Percentiles rank a stretch among this genome's conserved stretches.
Evolutionary conservation across 1,139 yeast genomes (phyloP).

Genomic region (Arxiozyma bovina): DNA sequence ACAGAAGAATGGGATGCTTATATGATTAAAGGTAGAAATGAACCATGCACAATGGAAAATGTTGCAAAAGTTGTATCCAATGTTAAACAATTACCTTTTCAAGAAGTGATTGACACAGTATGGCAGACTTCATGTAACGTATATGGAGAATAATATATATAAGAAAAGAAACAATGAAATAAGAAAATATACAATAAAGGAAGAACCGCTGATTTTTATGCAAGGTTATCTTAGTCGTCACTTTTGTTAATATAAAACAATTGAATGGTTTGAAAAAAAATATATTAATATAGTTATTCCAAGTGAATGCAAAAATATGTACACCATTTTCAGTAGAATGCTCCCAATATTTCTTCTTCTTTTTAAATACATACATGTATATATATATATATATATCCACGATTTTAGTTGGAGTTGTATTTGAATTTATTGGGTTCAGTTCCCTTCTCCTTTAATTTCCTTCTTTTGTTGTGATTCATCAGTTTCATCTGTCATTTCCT

Average conservation of each 20-base stretch:
- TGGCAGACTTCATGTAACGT: conserved; percentile 56
- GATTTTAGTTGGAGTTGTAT: no score
- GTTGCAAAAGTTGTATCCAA: conserved; percentile 73
- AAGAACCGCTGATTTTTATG: neutral
- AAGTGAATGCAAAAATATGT: neutral
- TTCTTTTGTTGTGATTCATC: conserved; percentile 13
- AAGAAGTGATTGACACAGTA: conserved; percentile 49
- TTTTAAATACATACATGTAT: no score
- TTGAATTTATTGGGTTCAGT: neutral
- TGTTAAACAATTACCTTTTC: conserved; percentile 43
- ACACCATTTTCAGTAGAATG: no score
- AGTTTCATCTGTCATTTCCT: conserved; percentile 32
- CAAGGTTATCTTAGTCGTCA: neutral
- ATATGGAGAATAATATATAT: conserved; percentile 27
- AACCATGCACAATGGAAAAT: conserved; percentile 76
- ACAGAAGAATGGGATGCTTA: conserved; percentile 27
- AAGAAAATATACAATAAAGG: neutral
- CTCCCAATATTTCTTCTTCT: no score
- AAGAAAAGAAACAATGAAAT: neutral
- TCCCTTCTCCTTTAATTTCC: conserved; percentile 25
- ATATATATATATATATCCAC: neutral
- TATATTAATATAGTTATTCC: neutral
- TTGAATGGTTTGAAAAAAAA: neutral
- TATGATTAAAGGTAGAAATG: conserved; percentile 77
- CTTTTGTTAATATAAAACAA: no score